Evolutionary conservation across 2,329 filamentous ascomycete genomes (phyloP).

Genomic region (Phialophora macrospora): DNA sequence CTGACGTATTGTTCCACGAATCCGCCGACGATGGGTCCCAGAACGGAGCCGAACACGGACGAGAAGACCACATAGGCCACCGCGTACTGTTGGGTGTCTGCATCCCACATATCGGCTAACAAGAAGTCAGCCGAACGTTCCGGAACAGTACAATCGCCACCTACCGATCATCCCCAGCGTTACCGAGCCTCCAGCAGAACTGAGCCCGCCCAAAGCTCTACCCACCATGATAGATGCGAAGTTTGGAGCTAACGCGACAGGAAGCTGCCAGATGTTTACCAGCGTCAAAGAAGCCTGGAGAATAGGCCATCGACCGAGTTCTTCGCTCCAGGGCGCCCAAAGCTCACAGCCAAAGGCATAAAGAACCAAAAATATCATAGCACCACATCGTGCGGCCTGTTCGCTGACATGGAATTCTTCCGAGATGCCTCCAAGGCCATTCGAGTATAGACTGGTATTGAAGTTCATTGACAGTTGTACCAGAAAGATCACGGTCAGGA

Average conservation of each 20-base stretch:
- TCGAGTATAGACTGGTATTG: constrained; percentile 75
- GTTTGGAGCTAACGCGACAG: constrained; percentile 73
- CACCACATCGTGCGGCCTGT: constrained; percentile 72
- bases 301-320: constrained; percentile 76
- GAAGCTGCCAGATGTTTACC: constrained; percentile 77
- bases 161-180: constrained; percentile 70
- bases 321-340: constrained; percentile 87
- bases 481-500: constrained; percentile 73
- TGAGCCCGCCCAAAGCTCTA: constrained; percentile 71
- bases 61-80: constrained; percentile 77
- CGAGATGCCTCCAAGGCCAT: constrained; percentile 67
- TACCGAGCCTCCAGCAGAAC: constrained; percentile 73
- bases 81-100: constrained; percentile 73
- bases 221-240: constrained; percentile 72
- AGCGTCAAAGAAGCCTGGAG: constrained; percentile 74
- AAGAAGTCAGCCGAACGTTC: constrained; percentile 12
- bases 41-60: constrained; percentile 75
- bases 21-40: constrained; percentile 78
- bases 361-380: constrained; percentile 76
- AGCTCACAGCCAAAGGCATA: constrained; percentile 88
- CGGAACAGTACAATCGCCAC: neutral
- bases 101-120: constrained; percentile 70
- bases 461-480: constrained; percentile 80
- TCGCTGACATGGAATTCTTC: constrained; percentile 70
- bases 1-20: constrained; percentile 69